Evolutionary conservation across 495 filamentous ascomycete genomes (phyloP).

Genomic region (Hypoxylon intermedium): DNA sequence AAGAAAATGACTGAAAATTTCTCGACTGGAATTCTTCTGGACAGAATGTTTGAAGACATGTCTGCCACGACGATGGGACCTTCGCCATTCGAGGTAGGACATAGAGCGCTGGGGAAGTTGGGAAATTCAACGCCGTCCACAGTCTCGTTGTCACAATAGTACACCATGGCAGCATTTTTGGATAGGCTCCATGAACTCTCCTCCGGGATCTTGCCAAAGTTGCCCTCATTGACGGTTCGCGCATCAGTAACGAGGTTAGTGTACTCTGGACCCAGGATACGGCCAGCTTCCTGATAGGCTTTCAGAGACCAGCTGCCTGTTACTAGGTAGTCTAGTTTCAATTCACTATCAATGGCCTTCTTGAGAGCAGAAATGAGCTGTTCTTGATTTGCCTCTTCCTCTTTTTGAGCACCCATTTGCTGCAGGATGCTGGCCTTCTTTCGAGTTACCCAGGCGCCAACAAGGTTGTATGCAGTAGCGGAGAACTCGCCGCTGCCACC

Average conservation of each 20-base stretch:
- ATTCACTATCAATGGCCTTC: constrained; percentile 66
- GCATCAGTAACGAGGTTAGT: constrained; percentile 82
- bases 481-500: constrained; percentile 86
- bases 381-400: constrained; percentile 62
- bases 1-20: constrained; percentile 78
- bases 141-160: constrained; percentile 94
- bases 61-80: constrained; percentile 79
- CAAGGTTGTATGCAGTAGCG: constrained; percentile 80
- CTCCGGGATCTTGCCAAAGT: constrained; percentile 83
- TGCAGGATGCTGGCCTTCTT: constrained; percentile 53
- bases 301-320: constrained; percentile 95
- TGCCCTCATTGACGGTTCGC: constrained; percentile 73
- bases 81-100: constrained; percentile 60
- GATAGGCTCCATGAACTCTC: constrained; percentile 80
- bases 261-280: constrained; percentile 75
- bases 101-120: constrained; percentile 69
- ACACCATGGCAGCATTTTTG: constrained; percentile 78
- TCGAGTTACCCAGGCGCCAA: constrained; percentile 79
- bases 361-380: constrained; percentile 66
- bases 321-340: constrained; percentile 88
- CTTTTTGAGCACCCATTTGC: constrained; percentile 44
- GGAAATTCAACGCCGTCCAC: constrained; percentile 96
- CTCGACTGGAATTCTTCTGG: constrained; percentile 69
- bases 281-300: constrained; percentile 82
- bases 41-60: constrained; percentile 83